phyloP scores from a whole-genome alignment of 306 rosid species.

The Alnus glutinosa region DNA sequence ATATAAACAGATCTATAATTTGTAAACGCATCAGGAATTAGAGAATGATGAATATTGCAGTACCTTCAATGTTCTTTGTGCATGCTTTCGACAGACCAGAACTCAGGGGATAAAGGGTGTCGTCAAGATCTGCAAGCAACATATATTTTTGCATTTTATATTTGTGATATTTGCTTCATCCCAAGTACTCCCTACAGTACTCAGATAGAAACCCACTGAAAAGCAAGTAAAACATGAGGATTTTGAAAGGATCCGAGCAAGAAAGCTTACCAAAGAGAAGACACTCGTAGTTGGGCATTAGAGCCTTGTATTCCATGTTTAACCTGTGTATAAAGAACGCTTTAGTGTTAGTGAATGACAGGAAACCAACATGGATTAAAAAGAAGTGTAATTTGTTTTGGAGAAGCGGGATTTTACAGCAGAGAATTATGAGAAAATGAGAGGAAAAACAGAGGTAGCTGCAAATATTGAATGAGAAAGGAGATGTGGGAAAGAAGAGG shows the following conservation, averaged over 20 bases:
- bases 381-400: too few species aligned
- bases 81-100: slow-evolving; percentile 57
- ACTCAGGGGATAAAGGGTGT: slow-evolving; percentile 77
- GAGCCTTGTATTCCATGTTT: slow-evolving; percentile 15
- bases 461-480: not conserved
- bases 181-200: not conserved
- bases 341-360: not conserved
- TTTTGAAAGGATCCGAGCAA: not conserved
- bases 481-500: not conserved
- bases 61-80: slow-evolving; percentile 68
- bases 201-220: not conserved
- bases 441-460: not conserved
- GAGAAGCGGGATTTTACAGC: too few species aligned
- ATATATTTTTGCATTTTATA: not conserved
- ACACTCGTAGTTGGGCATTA: slow-evolving; percentile 28
- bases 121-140: slow-evolving; percentile 68
- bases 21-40: not conserved
- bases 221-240: not conserved
- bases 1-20: not conserved
- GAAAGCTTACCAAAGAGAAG: slow-evolving; percentile 29
- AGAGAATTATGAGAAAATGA: too few species aligned
- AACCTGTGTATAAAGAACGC: not conserved
- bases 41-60: not conserved
- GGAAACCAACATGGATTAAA: not conserved
- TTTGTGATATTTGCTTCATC: not conserved